Evolutionary conservation across 208 protist species (phyloP), one percentile per base, ranked within the genome.

Genomic region (Crithidia sp.): DNA sequence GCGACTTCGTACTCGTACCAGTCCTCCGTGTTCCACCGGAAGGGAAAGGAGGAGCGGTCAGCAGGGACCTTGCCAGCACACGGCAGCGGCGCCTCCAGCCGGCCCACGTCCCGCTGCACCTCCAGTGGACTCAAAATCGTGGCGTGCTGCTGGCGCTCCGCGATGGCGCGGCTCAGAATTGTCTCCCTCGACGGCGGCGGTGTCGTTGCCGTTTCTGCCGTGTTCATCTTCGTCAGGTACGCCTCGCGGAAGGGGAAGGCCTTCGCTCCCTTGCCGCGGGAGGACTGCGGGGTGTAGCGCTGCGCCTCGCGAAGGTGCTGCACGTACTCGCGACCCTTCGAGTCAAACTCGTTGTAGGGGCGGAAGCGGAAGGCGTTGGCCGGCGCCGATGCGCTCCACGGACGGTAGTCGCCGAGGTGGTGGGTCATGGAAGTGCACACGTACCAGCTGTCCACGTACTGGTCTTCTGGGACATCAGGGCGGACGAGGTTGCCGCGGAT

Each of bases 371-470:
- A 96, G 7, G 92, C 88, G 67, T 95, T 91, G 7, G 87, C 71
- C 28, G 92, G 92, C 13, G 92, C 89, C 47, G 80, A 92, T 1
- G 89, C 85, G 65, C 86, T 94, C 90, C 92, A 96, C n/a, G 92
- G 92, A 0, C 83, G 82, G 61, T 88, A 95, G 77, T 96, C 92
- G 47, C 89, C 89, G 7, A 93, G 69, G 71, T 96, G 86, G 76
- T 95, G 89, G 9, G 92, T 94, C 90, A 96, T 95, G 76, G 88
- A 94, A 0, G 86, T 94, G 74, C 89, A 95, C 4, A 96, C 76
- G 71, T 96, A 96, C 90, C 92, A 96, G 77, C 88, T 94, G 77
- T 96, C 92, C 19, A 96, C 89, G 65, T 95, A 96, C 80, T 96
- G 92, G 58, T 95, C 89, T 67, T 92, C 85, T 4, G 92, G 90